Percentiles rank a stretch among this genome's conserved stretches.
Conservation (phyloP, 1,139 yeast genomes). For the Suhomyces panamericanus region DNA sequence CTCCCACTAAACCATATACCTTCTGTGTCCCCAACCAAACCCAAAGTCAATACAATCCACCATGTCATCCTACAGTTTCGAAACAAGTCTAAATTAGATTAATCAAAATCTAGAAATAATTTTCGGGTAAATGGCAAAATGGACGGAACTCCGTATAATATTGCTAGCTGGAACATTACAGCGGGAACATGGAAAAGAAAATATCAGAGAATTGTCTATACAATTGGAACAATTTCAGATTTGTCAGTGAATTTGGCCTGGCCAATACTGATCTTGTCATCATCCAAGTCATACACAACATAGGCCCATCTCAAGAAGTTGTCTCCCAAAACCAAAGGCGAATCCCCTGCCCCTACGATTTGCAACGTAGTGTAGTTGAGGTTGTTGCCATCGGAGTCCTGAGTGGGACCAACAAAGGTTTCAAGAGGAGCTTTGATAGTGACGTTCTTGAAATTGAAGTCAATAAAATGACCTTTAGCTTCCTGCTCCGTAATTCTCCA, state of each 20-base stretch:
- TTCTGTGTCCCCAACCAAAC: too few species aligned
- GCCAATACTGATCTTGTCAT: conserved; percentile 18
- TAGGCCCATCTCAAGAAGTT: conserved; percentile 23
- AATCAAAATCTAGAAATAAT: too few species aligned
- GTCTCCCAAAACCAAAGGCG: conserved; percentile 18
- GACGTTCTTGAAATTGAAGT: conserved; percentile 52
- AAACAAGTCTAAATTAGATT: too few species aligned
- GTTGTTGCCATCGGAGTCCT: conserved; percentile 6
- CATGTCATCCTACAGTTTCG: too few species aligned
- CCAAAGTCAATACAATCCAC: too few species aligned
- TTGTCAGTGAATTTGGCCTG: conserved; percentile 16
- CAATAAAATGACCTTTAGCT: conserved; percentile 17
- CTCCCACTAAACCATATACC: too few species aligned
- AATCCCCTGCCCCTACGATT: not conserved
- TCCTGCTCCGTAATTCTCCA: not conserved
- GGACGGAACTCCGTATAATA: too few species aligned
- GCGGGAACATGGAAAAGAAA: too few species aligned
- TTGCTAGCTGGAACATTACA: not conserved
- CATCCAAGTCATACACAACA: conserved; percentile 21
- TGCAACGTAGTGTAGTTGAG: not conserved
- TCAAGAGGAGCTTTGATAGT: conserved; percentile 45
- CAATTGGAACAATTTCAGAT: conserved; percentile 5
- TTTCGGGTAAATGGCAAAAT: too few species aligned
- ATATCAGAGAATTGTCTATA: not conserved
- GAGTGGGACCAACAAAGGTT: conserved; percentile 26